Evolutionary conservation across 805 yeast genomes (phyloP).

Genomic region (Saccharomycopsis malanga): DNA sequence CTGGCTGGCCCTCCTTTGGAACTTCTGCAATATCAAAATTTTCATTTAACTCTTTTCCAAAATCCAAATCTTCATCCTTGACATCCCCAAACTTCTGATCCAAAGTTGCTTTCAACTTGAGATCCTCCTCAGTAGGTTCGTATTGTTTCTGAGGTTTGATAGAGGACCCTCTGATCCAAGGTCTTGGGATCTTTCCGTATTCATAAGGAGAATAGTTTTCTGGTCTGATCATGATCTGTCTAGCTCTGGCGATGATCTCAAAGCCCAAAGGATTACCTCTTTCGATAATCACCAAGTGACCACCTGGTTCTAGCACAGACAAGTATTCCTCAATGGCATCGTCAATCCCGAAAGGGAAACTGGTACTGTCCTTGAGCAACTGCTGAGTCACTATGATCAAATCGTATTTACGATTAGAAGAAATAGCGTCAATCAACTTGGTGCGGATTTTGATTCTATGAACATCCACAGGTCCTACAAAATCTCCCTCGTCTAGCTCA

Average conservation of each 20-base stretch:
- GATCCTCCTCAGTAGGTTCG: slow-evolving; percentile 17
- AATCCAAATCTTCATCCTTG: slow-evolving; percentile 37
- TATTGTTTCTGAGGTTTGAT: slow-evolving; percentile 24
- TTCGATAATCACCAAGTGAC: slow-evolving; percentile 73
- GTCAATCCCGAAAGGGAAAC: slow-evolving; percentile 72
- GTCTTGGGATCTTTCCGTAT: slow-evolving; percentile 60
- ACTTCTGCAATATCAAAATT: slow-evolving; percentile 21
- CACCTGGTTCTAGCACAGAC: slow-evolving; percentile 63
- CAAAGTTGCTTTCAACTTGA: slow-evolving; percentile 30
- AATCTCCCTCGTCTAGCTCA: slow-evolving; percentile 25
- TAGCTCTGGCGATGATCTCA: slow-evolving; percentile 81
- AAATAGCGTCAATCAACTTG: slow-evolving; percentile 42
- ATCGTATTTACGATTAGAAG: slow-evolving; percentile 52
- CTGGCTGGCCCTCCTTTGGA: slow-evolving; percentile 6
- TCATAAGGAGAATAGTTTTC: slow-evolving; percentile 47
- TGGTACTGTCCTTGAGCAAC: slow-evolving; percentile 48
- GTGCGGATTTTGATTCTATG: slow-evolving; percentile 49
- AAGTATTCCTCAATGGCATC: slow-evolving; percentile 52
- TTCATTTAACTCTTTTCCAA: slow-evolving; percentile 36
- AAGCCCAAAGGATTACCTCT: slow-evolving; percentile 88
- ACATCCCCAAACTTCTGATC: slow-evolving; percentile 37
- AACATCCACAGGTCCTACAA: slow-evolving; percentile 49
- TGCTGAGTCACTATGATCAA: slow-evolving; percentile 80
- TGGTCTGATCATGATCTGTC: slow-evolving; percentile 87
- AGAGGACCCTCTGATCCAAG: slow-evolving; percentile 49